Percentiles rank a stretch among this genome's conserved stretches.
Conservation (phyloP, 2,329 filamentous ascomycete genomes). For the Phaeosphaeriaceae sp. region DNA sequence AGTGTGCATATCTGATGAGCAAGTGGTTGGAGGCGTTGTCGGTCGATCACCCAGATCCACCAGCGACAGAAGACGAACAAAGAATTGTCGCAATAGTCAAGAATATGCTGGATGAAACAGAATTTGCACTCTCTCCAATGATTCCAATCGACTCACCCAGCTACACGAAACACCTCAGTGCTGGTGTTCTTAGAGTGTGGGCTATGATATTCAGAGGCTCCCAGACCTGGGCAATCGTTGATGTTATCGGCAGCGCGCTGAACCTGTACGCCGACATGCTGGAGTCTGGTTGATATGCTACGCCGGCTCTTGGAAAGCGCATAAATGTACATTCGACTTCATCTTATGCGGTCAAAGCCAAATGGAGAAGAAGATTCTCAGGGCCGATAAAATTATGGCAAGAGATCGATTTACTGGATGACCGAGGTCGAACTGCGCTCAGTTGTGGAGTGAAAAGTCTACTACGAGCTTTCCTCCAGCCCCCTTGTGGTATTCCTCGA, state of each 20-base stretch:
- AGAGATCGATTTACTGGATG: background rate
- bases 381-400: background rate
- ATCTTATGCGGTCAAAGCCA: background rate
- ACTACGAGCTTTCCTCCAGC: constrained; percentile 56
- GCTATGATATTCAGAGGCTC: constrained; percentile 52
- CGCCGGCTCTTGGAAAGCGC: too few relatives aligned
- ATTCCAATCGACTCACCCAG: constrained; percentile 41
- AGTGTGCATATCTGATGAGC: constrained; percentile 50
- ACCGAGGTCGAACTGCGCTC: background rate
- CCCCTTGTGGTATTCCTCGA: constrained; percentile 54
- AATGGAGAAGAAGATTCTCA: background rate
- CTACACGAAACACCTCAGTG: constrained; percentile 46
- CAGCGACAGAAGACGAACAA: constrained; percentile 48
- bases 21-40: constrained; percentile 51
- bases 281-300: constrained; percentile 40
- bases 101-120: constrained; percentile 52
- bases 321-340: too few relatives aligned
- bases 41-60: constrained; percentile 38
- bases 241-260: constrained; percentile 51
- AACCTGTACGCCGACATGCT: constrained; percentile 52
- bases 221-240: constrained; percentile 54
- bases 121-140: constrained; percentile 38
- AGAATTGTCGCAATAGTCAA: constrained; percentile 48
- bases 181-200: constrained; percentile 52
- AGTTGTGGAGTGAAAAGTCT: constrained; percentile 43